phyloP scores from a whole-genome alignment of 2,329 filamentous ascomycete genomes.

The Exutisphaerella laricina region DNA sequence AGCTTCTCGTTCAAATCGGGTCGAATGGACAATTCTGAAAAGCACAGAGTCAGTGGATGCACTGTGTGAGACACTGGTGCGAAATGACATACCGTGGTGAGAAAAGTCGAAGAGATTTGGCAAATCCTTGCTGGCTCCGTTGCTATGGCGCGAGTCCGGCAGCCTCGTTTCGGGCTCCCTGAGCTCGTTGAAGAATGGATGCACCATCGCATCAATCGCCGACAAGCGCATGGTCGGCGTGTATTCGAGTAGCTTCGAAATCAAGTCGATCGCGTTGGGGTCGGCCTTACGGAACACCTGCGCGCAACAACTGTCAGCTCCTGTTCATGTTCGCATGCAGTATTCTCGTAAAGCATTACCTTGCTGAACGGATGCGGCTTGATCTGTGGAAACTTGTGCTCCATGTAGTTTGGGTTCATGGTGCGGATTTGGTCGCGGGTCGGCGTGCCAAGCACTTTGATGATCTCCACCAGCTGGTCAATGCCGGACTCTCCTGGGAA shows the following conservation, averaged over 20 bases:
- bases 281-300: conserved; percentile 95
- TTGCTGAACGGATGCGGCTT: conserved; percentile 99
- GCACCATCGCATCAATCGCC: conserved; percentile 93
- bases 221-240: conserved; percentile 92
- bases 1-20: conserved; percentile 81
- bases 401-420: conserved; percentile 99
- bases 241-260: conserved; percentile 90
- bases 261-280: conserved; percentile 85
- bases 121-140: conserved; percentile 71
- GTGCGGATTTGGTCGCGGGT: conserved; percentile 97
- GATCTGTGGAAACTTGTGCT: conserved; percentile 99
- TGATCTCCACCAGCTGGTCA: conserved; percentile 97
- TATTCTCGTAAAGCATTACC: conserved; percentile 45
- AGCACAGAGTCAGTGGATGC: conserved; percentile 9
- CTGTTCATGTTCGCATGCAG: conserved; percentile 2
- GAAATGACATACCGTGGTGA: conserved; percentile 64
- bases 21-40: conserved; percentile 86
- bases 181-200: conserved; percentile 97
- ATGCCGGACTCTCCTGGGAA: conserved; percentile 99
- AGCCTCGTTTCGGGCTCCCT: conserved; percentile 85
- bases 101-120: conserved; percentile 90
- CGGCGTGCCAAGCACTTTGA: conserved; percentile 95
- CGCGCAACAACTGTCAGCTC: conserved; percentile 10
- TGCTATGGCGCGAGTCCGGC: conserved; percentile 88
- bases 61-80: background rate